phyloP scores from a whole-genome alignment of 495 filamentous ascomycete genomes.

The Thermothielavioides terrestris region DNA sequence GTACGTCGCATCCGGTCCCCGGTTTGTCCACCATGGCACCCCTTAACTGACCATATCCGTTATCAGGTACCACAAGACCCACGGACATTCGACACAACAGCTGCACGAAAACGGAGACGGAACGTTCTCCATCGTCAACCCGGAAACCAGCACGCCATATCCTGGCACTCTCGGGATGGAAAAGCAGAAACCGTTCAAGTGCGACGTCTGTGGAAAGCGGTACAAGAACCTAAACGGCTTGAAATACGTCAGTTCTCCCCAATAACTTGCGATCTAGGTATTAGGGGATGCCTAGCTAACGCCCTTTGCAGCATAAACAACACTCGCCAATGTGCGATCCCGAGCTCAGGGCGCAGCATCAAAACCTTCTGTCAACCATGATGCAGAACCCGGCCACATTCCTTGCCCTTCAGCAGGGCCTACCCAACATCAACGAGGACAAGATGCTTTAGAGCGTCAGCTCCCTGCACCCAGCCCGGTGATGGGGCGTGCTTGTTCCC shows the following conservation, averaged over 20 bases:
- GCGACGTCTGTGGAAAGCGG: slow-evolving; percentile 91
- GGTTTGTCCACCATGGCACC: too few relatives aligned
- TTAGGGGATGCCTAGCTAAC: background rate
- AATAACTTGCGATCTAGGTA: too few relatives aligned
- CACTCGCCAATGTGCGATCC: slow-evolving; percentile 67
- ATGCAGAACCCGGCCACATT: slow-evolving; percentile 26
- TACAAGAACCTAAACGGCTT: slow-evolving; percentile 98
- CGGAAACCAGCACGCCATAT: slow-evolving; percentile 85
- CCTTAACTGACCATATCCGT: too few relatives aligned
- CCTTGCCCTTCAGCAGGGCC: slow-evolving; percentile 23
- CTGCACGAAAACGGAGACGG: slow-evolving; percentile 92
- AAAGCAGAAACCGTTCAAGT: slow-evolving; percentile 98
- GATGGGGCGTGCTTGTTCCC: too few relatives aligned
- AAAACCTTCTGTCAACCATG: slow-evolving; percentile 32
- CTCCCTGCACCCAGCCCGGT: too few relatives aligned
- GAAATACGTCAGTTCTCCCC: slow-evolving; percentile 56
- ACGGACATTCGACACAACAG: slow-evolving; percentile 93
- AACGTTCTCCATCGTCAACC: slow-evolving; percentile 96
- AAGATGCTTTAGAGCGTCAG: slow-evolving; percentile 36
- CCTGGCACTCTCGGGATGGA: slow-evolving; percentile 98
- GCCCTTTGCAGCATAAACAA: slow-evolving; percentile 55
- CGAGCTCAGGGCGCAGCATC: slow-evolving; percentile 29
- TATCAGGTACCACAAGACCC: slow-evolving; percentile 69
- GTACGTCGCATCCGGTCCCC: slow-evolving; percentile 41
- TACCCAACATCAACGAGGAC: slow-evolving; percentile 44